Evolutionary conservation across 345 rosid genomes (phyloP), one percentile per base, ranked within the genome.

Genomic region (Euphorbia pulcherrima): DNA sequence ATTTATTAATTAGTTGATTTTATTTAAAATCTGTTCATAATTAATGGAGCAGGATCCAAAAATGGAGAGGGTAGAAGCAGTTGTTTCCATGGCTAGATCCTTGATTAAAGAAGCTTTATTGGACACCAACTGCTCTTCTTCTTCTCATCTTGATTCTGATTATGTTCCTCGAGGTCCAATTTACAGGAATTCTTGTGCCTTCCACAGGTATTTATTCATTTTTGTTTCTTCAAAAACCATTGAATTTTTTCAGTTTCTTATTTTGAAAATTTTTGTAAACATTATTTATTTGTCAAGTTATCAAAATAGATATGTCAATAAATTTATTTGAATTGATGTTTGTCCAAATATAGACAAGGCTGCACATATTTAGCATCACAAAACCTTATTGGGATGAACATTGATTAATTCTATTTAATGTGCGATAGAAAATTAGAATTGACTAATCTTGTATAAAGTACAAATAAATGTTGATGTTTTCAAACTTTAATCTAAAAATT

Each of bases 151-250:
- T 20, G 82, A 82, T 44, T 20, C 26, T 16, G 87, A 83, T 59
- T 81, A 79, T 53, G 73, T 82, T 44, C 88, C 92, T 13, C 62
- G 62, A 21, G 86, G 87, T 0, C 62, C 67, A 9, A 81, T 88
- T 24, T 88, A 86, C 68, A 61, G 79, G 48, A 86, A 86, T 66
- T 68, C 85, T 64, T 71, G 76, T 35, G 83, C 83, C 7, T 84
- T 88, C 64, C 83, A 83, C 67, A 70, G 85, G 88, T 88, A 79
- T 6, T 18, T 17, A 26, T 18, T 8, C 11, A 3, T 39, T 28
- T 1, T 44, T 11, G 11, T 44, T 44, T 10, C 16, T 12, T 44
- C 13, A 44, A 6, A 12, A 44, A 44, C 16, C 12, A 12, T 44
- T 44, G 50, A 44, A 44, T 44, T 44, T 7, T 41, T 41, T 33